Base-by-base conservation (phyloP, 2,329 filamentous ascomycete species). In the Alternaria sp. region DNA sequence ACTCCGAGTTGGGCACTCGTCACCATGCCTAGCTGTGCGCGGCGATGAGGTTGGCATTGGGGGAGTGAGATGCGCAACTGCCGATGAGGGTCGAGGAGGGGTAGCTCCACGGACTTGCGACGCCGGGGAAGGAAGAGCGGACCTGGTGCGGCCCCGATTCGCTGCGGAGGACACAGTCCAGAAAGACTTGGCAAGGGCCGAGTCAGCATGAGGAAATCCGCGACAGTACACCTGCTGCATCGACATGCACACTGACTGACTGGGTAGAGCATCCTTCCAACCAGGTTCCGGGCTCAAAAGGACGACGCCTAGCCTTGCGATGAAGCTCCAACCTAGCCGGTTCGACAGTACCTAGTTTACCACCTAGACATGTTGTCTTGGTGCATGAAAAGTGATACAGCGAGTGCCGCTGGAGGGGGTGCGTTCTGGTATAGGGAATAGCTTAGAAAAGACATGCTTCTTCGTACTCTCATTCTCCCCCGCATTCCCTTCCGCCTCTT, bases 71-170 rank as follows among this genome's bases (percentile, higher is more conserved):
- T 46, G 42, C 56, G 50, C 61, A 73, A 71, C 68, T 72, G 70
- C 69, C 70, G 70, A 72, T 49, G 57, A 49, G 33, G 44, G 51
- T 54, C 39, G 59, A 46, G 51, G 66, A 68, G 69, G 69, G 65
- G 67, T 67, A 67, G 56, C 60, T 62, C 50, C 53, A 65, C 55
- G 53, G 45, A 21, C 51, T 23, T 51, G 33, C 34, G 45, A 40
- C 53, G 26, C 29, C 56, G 55, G 58, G 46, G 56, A 54, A 58
- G 46, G 56, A 54, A 58, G 56, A 56, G 56, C 63, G 58, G 63
- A 63, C 53, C 56, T 62, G 39, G 17, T 23, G 40, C 45, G 24
- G 34, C 51, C 29, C 45, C 51, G 44, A 66, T 63, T 66, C 61
- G 62, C 57, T 59, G 28, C 24, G 23, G 29, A n/a, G 21, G 51